Base-by-base conservation (phyloP, 2,329 filamentous ascomycete species). In the Bipolaris zeicola region DNA sequence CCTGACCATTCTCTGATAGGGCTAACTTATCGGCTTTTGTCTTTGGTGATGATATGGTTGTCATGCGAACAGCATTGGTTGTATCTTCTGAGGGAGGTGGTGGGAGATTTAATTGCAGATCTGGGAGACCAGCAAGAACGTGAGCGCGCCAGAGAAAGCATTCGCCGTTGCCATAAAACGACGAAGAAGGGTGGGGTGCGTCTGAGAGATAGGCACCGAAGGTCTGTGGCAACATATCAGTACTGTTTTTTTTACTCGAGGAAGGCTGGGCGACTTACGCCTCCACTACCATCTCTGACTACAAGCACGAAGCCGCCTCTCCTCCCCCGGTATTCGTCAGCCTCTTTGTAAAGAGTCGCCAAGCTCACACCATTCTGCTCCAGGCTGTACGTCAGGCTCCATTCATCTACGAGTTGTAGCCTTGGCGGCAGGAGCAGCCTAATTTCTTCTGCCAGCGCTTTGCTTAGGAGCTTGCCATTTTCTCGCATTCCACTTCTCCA, bases 191-290 rank as follows among this genome's bases (percentile, higher is more conserved):
- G 66, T 89, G 90, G 10, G 94, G 93, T 48, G 90, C 83, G 74
- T 99, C 94, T 50, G 92, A 96, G 51, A 98, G 86, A 76, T 98
- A 98, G 50, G 93, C 93, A 71, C 95, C 95, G 74, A 99, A 99
- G 39, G 92, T 84, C 76, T 78, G 57, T 50, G n/a, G 18, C 3
- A 14, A 31, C 20, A 45, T 28, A 39, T 66, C 38, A 66, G 63
- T 42, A 54, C 16, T 16, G 33, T 7, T 11, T 33, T 16, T 8
- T 45, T 52, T 5, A 2, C 3, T 14, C 16, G 18, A 14, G 2
- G 39, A 20, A 45, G 16, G 43, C 38, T 24, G 44, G 47, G 18
- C 13, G 50, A 83, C 88, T 76, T 81, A 92, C 88, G 52, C 89
- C 88, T 54, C 89, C 89, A 54, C 84, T 84, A 7, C 85, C 85